phyloP scores from a whole-genome alignment of 2,329 filamentous ascomycete species.

The Ophiostoma triangulosporum region DNA sequence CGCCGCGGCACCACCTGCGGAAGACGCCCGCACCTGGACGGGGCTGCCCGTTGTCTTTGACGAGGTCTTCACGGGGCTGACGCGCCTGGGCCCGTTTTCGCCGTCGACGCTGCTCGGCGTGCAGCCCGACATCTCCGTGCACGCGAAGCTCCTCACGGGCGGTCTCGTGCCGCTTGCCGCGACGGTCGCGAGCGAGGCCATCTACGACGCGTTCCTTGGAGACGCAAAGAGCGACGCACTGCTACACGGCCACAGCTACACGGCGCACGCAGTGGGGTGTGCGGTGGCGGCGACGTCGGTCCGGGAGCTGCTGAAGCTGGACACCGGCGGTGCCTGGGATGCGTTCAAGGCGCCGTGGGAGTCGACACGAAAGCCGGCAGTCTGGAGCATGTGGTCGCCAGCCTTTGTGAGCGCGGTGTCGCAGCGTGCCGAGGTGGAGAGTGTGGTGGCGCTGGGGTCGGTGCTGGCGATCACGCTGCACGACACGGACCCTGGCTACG shows the following conservation, averaged over 20 bases:
- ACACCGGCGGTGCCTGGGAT: conserved; percentile 42
- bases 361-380: neutral
- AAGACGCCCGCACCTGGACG: conserved; percentile 38
- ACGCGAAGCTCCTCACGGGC: conserved; percentile 74
- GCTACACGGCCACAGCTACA: conserved; percentile 78
- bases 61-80: conserved; percentile 78
- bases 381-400: conserved; percentile 39
- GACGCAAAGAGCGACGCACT: conserved; percentile 65
- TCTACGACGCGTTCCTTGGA: conserved; percentile 59
- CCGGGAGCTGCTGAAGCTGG: conserved; percentile 43
- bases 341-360: conserved; percentile 27
- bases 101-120: conserved; percentile 55
- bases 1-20: neutral
- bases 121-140: conserved; percentile 62
- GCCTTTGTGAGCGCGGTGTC: conserved; percentile 47
- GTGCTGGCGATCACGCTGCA: conserved; percentile 40
- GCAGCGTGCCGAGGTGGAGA: conserved; percentile 37
- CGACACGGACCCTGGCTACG: neutral
- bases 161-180: conserved; percentile 65
- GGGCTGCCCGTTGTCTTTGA: conserved; percentile 72
- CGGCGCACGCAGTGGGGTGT: conserved; percentile 70
- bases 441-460: conserved; percentile 60
- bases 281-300: conserved; percentile 61
- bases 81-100: conserved; percentile 62
- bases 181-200: conserved; percentile 58